A percentile compares a stretch with the other conserved stretches of the same genome.
Evolutionary conservation across 73 alveolate species (phyloP).

Genomic region (Blepharisma stoltei): DNA sequence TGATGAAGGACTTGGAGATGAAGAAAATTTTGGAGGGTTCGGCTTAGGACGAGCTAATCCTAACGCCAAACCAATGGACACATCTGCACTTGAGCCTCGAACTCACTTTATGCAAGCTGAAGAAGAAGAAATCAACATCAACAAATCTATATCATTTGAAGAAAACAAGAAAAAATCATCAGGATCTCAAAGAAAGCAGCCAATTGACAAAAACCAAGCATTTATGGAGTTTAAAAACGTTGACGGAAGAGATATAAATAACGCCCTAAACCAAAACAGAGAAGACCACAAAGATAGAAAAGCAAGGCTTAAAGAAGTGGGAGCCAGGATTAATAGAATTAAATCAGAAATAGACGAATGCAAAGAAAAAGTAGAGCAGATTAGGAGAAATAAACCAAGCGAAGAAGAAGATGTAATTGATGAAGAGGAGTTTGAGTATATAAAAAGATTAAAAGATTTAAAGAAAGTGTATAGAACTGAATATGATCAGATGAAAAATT

Average conservation of each 20-base stretch:
- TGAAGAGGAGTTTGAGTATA: slow-evolving; percentile 90
- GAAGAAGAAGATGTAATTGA: slow-evolving; percentile 86
- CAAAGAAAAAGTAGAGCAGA: slow-evolving; percentile 57
- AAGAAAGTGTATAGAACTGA: slow-evolving; percentile 83
- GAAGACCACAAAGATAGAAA: slow-evolving; percentile 85
- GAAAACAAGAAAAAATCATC: slow-evolving; percentile 37
- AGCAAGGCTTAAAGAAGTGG: slow-evolving; percentile 39
- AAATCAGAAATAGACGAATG: slow-evolving; percentile 57
- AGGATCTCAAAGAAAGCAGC: slow-evolving; percentile 34
- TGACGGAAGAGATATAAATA: slow-evolving; percentile 80
- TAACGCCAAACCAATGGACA: slow-evolving; percentile 68
- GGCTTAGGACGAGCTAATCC: slow-evolving; percentile 83
- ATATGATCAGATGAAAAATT: slow-evolving; percentile 71
- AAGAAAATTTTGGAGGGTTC: slow-evolving; percentile 67
- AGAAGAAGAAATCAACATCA: slow-evolving; percentile 44
- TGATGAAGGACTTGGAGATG: slow-evolving; percentile 73
- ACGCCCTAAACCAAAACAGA: slow-evolving; percentile 49
- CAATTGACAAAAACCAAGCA: slow-evolving; percentile 58
- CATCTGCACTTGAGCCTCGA: slow-evolving; percentile 46
- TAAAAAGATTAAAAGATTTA: slow-evolving; percentile 83
- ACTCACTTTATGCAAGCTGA: slow-evolving; percentile 42
- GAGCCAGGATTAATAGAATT: slow-evolving; percentile 40
- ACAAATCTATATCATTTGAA: slow-evolving; percentile 39
- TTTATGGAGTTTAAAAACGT: slow-evolving; percentile 74
- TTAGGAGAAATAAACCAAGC: slow-evolving; percentile 74